Evolutionary conservation across 2,329 filamentous ascomycete species (phyloP).

Genomic region (Diaporthe citrichinensis): DNA sequence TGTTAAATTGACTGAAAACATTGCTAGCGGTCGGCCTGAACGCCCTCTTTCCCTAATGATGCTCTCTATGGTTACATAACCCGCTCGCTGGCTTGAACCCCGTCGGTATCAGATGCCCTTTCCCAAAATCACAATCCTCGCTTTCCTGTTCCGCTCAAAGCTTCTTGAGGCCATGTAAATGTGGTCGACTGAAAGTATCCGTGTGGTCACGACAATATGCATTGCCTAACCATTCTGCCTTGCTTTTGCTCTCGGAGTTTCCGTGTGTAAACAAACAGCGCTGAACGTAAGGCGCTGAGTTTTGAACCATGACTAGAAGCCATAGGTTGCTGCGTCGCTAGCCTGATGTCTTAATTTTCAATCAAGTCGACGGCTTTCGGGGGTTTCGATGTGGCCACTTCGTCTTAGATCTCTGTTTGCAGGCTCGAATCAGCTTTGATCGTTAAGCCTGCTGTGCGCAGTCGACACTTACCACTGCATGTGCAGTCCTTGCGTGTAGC

Average conservation of each 20-base stretch:
- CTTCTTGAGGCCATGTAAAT: neutral
- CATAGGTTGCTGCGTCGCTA: neutral
- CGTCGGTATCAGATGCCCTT: neutral
- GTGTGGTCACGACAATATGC: neutral
- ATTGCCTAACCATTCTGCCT: neutral
- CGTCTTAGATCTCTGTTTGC: slow-evolving; percentile 4
- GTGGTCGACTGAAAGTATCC: neutral
- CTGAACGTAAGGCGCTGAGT: neutral
- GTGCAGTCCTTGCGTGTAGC: slow-evolving; percentile 19
- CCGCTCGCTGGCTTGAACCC: neutral
- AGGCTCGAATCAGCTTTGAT: neutral
- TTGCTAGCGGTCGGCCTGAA: neutral
- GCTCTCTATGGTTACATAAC: neutral
- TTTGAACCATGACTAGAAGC: too few species aligned
- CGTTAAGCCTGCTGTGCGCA: neutral
- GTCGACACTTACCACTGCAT: slow-evolving; percentile 21
- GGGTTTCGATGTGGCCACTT: neutral
- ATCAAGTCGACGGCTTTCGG: neutral
- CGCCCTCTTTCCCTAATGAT: neutral
- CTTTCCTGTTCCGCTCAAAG: neutral
- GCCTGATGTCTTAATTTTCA: neutral
- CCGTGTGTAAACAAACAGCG: neutral
- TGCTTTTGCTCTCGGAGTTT: neutral
- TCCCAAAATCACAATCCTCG: neutral
- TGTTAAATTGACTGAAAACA: neutral